Base-by-base conservation (phyloP, 495 filamentous ascomycete species). In the Penicillium cosmopolitanum region DNA sequence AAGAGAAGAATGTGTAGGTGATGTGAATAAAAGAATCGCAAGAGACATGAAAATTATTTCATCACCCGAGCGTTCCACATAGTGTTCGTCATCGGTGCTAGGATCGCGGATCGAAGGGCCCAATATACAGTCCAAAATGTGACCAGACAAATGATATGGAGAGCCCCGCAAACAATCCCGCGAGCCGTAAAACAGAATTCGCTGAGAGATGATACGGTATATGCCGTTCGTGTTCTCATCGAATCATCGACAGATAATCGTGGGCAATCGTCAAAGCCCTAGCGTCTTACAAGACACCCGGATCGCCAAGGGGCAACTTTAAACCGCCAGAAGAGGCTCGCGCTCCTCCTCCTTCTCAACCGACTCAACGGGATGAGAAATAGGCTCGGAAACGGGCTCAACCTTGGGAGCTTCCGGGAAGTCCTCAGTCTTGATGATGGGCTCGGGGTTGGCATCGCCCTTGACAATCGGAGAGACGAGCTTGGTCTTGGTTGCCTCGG, bases 331-430 rank as follows among this genome's bases (percentile, higher is more conserved):
- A 16, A 78, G 70, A 58, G 74, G 76, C 60, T 78, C 69, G 47
- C 64, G 62, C 59, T 73, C 68, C 28, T 52, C 50, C 12, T 65
- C 63, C 44, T 66, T 61, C 58, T 68, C 60, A 18, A 57, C 52
- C 18, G 64, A 48, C 42, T 69, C 64, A 34, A 63, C 55, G 6
- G 57, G 67, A 38, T 75, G 74, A 0, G 68, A 57, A 28, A 74
- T 64, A 9, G 80, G 81, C 66, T 83, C 82, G 0, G 68, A 56
- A 21, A 73, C 64, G 10, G 80, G 81, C 66, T 83, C 82, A 23
- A 73, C 67, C 66, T 78, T 87, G 36, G 89, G 63, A 53, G 74
- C 69, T 62, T 82, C 77, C 12, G 88, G 83, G 78, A 89, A 89
- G 64, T 88, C 84, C 66, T 79, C 77, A 48, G 70, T 68, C 68